phyloP scores from a whole-genome alignment of 345 rosid species.

The Dimocarpus longan region DNA sequence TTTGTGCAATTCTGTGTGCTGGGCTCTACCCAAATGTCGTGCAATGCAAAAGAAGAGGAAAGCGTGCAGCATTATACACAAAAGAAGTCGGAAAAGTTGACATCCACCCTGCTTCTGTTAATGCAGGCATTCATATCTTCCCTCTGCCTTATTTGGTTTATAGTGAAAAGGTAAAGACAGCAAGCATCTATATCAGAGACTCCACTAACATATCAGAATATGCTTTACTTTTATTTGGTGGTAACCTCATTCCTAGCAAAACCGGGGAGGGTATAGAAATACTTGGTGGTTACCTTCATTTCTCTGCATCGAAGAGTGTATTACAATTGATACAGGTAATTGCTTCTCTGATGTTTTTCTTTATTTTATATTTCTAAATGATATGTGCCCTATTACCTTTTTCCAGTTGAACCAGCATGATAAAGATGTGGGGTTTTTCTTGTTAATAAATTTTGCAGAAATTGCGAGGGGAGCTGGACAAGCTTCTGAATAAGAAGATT shows the following conservation, averaged over 20 bases:
- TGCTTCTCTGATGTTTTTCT: not conserved
- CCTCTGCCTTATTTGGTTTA: conserved; percentile 90
- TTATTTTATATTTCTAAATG: not conserved
- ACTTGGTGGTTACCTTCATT: conserved; percentile 96
- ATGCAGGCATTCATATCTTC: conserved; percentile 73
- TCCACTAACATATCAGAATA: conserved; percentile 94
- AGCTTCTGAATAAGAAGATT: conserved; percentile 77
- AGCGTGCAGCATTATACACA: conserved; percentile 82
- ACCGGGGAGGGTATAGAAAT: conserved; percentile 89
- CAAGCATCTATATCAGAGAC: conserved; percentile 74
- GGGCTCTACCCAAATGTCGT: conserved; percentile 98
- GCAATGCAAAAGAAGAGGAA: conserved; percentile 97
- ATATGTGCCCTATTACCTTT: not conserved
- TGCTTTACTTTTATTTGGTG: conserved; percentile 93
- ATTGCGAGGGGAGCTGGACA: conserved; percentile 79
- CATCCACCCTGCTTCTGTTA: conserved; percentile 94
- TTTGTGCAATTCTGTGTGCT: conserved; percentile 82
- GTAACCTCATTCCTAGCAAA: conserved; percentile 72
- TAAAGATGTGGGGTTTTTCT: conserved; percentile 7
- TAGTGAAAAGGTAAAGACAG: conserved; percentile 91
- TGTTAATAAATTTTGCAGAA: conserved; percentile 44
- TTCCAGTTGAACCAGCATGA: not conserved
- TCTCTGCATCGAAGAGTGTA: conserved; percentile 81
- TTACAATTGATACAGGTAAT: conserved; percentile 76
- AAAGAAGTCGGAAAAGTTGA: conserved; percentile 96